A percentile compares a stretch with the other conserved stretches of the same genome.
These are phyloP conservation scores for Geranium rotundifolium DNA, from an alignment of 345 rosid genomes.

Conservation along the genomic window DNA sequence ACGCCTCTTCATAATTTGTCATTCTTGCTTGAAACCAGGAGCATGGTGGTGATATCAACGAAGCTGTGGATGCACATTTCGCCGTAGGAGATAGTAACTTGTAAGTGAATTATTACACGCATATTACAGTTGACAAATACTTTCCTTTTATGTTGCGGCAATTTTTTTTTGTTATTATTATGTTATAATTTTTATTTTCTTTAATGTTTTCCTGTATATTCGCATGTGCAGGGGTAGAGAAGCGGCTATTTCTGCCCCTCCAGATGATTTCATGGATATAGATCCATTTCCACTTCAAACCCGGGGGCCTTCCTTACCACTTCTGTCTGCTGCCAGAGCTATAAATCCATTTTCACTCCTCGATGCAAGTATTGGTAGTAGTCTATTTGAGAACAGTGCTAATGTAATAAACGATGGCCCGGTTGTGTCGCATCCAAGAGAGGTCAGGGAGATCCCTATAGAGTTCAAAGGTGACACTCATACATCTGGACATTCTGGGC, in stretches of 20 bases:
- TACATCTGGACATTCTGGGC: conserved; percentile 36
- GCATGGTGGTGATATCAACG: conserved; percentile 84
- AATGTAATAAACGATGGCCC: conserved; percentile 34
- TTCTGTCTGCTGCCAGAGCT: conserved; percentile 26
- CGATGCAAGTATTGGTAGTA: conserved; percentile 35
- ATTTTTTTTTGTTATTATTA: neutral
- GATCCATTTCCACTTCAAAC: conserved; percentile 45
- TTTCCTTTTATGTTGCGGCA: neutral
- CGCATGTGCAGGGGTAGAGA: conserved; percentile 13
- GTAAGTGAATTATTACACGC: conserved; percentile 18
- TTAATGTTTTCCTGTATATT: conserved; percentile 3
- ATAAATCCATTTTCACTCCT: conserved; percentile 32
- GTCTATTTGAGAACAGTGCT: conserved; percentile 31
- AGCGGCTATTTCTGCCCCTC: conserved; percentile 25
- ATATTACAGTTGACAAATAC: neutral
- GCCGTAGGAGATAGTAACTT: conserved; percentile 64
- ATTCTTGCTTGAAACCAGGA: conserved; percentile 39
- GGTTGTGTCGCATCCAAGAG: conserved; percentile 69
- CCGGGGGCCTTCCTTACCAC: conserved; percentile 25
- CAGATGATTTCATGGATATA: conserved; percentile 70
- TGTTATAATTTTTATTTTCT: neutral
- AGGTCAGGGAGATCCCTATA: conserved; percentile 78
- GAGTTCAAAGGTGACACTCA: conserved; percentile 57
- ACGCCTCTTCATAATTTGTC: conserved; percentile 8
- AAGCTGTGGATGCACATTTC: conserved; percentile 89